Evolutionary conservation across 768 basidiomycete species (phyloP).

Genomic region (Russula olivacea): DNA sequence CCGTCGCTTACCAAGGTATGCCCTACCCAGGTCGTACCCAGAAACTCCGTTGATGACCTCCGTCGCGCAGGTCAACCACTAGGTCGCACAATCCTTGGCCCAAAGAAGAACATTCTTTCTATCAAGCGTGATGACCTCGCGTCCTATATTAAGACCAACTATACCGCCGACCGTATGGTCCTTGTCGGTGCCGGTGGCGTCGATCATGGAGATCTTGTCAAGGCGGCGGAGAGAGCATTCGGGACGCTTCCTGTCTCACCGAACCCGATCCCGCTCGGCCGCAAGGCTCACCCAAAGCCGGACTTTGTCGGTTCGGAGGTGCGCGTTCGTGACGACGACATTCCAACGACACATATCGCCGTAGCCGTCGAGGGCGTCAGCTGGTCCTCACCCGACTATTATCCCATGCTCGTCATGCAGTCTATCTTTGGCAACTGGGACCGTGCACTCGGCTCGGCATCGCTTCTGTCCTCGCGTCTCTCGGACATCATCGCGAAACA

Average conservation of each 20-base stretch:
- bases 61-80: conserved; percentile 75
- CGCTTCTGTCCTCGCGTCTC: conserved; percentile 84
- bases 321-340: conserved; percentile 87
- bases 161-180: conserved; percentile 98
- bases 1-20: conserved; percentile 93
- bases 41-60: conserved; percentile 14
- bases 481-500: conserved; percentile 86
- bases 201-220: conserved; percentile 85
- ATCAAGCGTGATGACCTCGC: conserved; percentile 87
- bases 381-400: conserved; percentile 98
- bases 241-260: conserved; percentile 80
- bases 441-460: conserved; percentile 84
- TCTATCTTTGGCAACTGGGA: conserved; percentile 99
- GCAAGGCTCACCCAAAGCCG: conserved; percentile 68
- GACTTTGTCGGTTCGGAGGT: conserved; percentile 92
- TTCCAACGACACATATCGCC: conserved; percentile 86
- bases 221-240: conserved; percentile 93
- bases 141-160: conserved; percentile 94
- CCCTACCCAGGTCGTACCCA: conserved; percentile 16
- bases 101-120: conserved; percentile 92
- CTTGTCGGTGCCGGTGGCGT: conserved; percentile 96
- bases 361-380: conserved; percentile 97
- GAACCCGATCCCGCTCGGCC: conserved; percentile 84
- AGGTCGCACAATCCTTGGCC: conserved; percentile 95
- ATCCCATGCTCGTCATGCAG: conserved; percentile 98